These are phyloP conservation scores for Pyrenophora seminiperda DNA, from an alignment of 2,329 filamentous ascomycete genomes.

Conservation along the genomic window DNA sequence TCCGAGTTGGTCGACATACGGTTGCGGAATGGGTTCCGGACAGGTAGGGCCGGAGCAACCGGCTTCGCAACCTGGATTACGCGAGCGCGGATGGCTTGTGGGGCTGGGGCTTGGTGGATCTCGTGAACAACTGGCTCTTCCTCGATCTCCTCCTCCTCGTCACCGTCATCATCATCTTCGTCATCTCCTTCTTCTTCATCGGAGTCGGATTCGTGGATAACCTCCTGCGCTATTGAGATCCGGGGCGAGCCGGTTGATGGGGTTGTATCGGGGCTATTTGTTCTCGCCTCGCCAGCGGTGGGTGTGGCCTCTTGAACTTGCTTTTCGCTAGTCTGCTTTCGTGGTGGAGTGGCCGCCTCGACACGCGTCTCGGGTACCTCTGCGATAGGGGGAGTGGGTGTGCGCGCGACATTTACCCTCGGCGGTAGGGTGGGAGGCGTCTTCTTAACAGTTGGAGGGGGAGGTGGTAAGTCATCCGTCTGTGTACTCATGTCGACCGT, in stretches of 20 bases:
- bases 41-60: slow-evolving; percentile 75
- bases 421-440: slow-evolving; percentile 33
- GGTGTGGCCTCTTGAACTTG: slow-evolving; percentile 13
- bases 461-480: slow-evolving; percentile 26
- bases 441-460: slow-evolving; percentile 28
- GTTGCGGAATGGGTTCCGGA: slow-evolving; percentile 69
- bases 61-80: slow-evolving; percentile 86
- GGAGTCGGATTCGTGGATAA: no score
- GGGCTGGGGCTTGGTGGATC: slow-evolving; percentile 65
- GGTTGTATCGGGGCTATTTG: neutral
- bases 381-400: slow-evolving; percentile 33
- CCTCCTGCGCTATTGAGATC: slow-evolving; percentile 5
- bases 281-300: slow-evolving; percentile 1
- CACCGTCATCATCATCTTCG: slow-evolving; percentile 53
- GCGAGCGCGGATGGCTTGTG: slow-evolving; percentile 74
- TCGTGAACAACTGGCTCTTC: slow-evolving; percentile 73
- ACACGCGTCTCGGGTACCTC: slow-evolving; percentile 45
- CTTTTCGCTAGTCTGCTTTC: slow-evolving; percentile 11
- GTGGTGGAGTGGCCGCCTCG: slow-evolving; percentile 24
- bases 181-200: slow-evolving; percentile 51
- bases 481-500: slow-evolving; percentile 51
- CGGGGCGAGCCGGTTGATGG: slow-evolving; percentile 11
- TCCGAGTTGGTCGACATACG: slow-evolving; percentile 44
- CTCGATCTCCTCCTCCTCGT: slow-evolving; percentile 54
- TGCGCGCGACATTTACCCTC: slow-evolving; percentile 24